Conservation (phyloP, 1,139 yeast species). For the Sugiyamaella sp. region DNA sequence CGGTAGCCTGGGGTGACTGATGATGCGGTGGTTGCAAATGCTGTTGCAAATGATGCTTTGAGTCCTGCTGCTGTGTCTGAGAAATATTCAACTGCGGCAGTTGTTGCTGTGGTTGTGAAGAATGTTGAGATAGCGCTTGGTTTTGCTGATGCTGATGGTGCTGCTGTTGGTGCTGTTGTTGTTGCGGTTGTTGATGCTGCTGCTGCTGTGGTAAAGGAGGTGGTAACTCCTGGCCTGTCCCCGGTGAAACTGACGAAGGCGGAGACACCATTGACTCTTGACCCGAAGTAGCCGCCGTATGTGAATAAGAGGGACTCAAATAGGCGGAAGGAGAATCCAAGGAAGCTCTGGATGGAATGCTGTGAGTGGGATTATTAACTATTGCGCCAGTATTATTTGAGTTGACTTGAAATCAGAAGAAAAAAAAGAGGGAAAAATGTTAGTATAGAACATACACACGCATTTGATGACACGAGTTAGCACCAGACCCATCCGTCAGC, state of each 20-base stretch:
- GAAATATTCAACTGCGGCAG: background rate
- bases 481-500: background rate
- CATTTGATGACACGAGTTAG: slow-evolving; percentile 5
- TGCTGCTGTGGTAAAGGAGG: background rate
- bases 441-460: slow-evolving; percentile 15
- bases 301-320: slow-evolving; percentile 7
- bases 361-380: slow-evolving; percentile 9
- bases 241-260: slow-evolving; percentile 19
- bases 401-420: slow-evolving; percentile 4
- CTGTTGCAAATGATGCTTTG: background rate
- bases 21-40: slow-evolving; percentile 2
- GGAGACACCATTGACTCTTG: slow-evolving; percentile 21
- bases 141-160: background rate
- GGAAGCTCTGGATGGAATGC: slow-evolving; percentile 6
- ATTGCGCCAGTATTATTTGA: slow-evolving; percentile 4
- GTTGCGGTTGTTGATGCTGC: slow-evolving; percentile 1
- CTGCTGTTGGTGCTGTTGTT: background rate
- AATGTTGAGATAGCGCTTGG: no score
- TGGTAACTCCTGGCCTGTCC: slow-evolving; percentile 12
- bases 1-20: slow-evolving; percentile 2
- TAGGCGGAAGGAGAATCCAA: slow-evolving; percentile 13
- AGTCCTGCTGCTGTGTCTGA: background rate
- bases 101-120: background rate
- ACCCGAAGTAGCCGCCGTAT: slow-evolving; percentile 13
- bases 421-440: slow-evolving; percentile 11